phyloP scores from a whole-genome alignment of 2,329 filamentous ascomycete species.

The Venturia oleaginea region DNA sequence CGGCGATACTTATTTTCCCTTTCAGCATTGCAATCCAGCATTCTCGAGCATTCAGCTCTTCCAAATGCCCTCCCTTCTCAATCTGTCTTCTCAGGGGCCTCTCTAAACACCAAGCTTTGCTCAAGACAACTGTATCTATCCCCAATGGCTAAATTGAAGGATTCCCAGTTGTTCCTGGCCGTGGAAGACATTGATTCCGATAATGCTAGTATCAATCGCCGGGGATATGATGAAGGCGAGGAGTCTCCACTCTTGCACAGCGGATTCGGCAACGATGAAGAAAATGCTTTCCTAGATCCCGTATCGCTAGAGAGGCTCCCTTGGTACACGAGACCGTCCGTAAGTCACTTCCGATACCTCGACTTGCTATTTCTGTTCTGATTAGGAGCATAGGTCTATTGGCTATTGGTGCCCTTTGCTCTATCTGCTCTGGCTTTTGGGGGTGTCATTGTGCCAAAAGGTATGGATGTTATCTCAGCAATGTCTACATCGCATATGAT shows the following conservation, averaged over 20 bases:
- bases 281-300: not conserved
- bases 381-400: constrained; percentile 52
- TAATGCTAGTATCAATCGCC: not conserved
- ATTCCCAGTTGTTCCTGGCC: not conserved
- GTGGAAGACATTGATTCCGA: constrained; percentile 5
- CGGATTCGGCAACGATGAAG: not conserved
- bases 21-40: not conserved
- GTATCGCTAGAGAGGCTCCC: constrained; percentile 4
- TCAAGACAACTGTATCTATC: not conserved
- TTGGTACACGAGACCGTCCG: constrained; percentile 14
- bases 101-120: not conserved
- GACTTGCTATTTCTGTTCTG: not conserved
- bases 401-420: constrained; percentile 72
- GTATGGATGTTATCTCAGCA: not conserved
- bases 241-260: not conserved
- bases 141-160: not conserved
- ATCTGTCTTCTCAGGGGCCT: not conserved
- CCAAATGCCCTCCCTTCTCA: not conserved
- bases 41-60: not conserved
- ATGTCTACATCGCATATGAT: not conserved
- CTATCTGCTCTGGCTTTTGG: constrained; percentile 81
- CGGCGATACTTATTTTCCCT: not conserved
- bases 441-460: constrained; percentile 71
- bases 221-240: not conserved
- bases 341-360: not conserved